Conservation (phyloP, 2,329 filamentous ascomycete genomes). For the Pezicula rhizophila region DNA sequence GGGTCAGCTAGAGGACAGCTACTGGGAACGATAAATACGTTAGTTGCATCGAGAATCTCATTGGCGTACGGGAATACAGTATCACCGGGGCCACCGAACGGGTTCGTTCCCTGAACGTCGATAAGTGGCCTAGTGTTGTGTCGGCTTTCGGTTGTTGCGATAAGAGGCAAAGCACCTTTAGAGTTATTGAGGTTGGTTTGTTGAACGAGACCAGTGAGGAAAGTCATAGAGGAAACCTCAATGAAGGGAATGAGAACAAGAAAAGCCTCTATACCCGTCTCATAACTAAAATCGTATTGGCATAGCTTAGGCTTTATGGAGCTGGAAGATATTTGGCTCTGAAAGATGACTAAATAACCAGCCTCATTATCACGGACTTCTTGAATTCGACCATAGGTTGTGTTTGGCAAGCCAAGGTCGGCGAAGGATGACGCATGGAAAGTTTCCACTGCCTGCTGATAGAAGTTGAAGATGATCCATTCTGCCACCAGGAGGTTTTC, state of each 20-base stretch:
- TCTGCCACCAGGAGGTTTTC: slow-evolving; percentile 32
- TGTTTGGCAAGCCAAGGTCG: slow-evolving; percentile 30
- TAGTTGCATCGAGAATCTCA: slow-evolving; percentile 33
- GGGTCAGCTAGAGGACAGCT: slow-evolving; percentile 32
- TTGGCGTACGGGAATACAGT: slow-evolving; percentile 37
- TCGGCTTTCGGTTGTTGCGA: slow-evolving; percentile 32
- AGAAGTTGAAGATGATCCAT: slow-evolving; percentile 39
- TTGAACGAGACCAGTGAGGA: slow-evolving; percentile 32
- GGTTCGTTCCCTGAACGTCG: slow-evolving; percentile 33
- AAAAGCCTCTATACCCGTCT: slow-evolving; percentile 16
- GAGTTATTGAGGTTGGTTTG: slow-evolving; percentile 28
- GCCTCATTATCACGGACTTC: slow-evolving; percentile 41
- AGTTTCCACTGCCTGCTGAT: slow-evolving; percentile 34
- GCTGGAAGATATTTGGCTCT: slow-evolving; percentile 34
- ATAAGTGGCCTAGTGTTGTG: slow-evolving; percentile 37
- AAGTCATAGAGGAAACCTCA: slow-evolving; percentile 33
- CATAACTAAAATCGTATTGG: slow-evolving; percentile 25
- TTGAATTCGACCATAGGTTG: slow-evolving; percentile 32
- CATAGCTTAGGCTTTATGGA: slow-evolving; percentile 35
- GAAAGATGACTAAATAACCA: slow-evolving; percentile 38
- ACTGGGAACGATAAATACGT: slow-evolving; percentile 25
- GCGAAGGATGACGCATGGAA: slow-evolving; percentile 33
- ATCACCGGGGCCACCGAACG: slow-evolving; percentile 35
- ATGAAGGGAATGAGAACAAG: slow-evolving; percentile 29
- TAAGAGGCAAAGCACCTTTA: slow-evolving; percentile 31